Evolutionary conservation across 1,284 basidiomycete genomes (phyloP), one percentile per base, ranked within the genome.

Genomic region (Sanghuangporus weigelae): DNA sequence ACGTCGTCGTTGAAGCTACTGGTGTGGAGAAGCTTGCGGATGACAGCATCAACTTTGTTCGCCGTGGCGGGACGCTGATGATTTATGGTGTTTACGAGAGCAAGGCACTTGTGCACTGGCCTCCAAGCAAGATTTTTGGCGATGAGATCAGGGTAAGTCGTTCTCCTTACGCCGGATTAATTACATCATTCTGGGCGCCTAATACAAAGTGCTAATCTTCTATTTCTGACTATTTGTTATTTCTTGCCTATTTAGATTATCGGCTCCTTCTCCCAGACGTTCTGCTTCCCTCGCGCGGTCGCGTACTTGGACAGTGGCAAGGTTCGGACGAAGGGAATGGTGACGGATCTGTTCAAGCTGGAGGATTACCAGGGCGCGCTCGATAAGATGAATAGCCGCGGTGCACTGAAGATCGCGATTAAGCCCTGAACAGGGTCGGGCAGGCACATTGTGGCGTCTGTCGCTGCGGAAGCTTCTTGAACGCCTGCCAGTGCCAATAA

Each of bases 241-340:
- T 39, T 44, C 3, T 42, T n/a, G 63, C 7, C 49, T 31, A 14
- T 11, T 38, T 67, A 90, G 88, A 92, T 94, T 70, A 89, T 93
- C 68, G 91, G 91, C 39, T 93, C 91, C 1, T 93, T 93, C 77
- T 87, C 90, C 10, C 92, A 94, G 72, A 88, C 86, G 7, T 85
- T 84, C 76, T 94, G 92, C 77, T 94, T 95, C 83, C 90, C 92
- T 62, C 87, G 93, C 54, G 91, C 93, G 7, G 85, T 95, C 56
- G 87, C 86, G n/a, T 93, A 94, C 73, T 84, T 95, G 63, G 92
- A 95, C 71, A 86, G 84, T 69, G 90, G 91, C 38, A 93, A 92
- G 77, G 80, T 95, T 72, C 86, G 81, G 61, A 85, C 90, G 53
- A 88, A 90, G 74, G 92, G 92, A 53, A 92, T 95, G 89, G 92